Conservation (phyloP, 75 land plant genomes). For the Chamaecyparis obtusa region DNA sequence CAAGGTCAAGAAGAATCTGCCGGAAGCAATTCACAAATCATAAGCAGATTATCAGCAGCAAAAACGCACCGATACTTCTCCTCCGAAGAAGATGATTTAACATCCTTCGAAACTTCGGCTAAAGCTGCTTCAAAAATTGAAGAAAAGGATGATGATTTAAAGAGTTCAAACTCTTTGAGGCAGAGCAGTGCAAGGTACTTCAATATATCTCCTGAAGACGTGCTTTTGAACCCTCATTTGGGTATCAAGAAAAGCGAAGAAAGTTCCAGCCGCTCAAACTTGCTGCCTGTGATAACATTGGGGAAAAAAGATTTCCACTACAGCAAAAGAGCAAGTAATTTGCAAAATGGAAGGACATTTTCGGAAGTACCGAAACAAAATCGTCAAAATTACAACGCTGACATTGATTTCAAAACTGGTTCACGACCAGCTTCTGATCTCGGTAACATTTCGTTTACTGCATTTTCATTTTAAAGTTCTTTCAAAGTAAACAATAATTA, state of each 20-base stretch:
- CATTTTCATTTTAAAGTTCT: neutral
- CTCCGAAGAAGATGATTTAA: neutral
- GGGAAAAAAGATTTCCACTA: conserved; percentile 6
- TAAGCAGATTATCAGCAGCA: neutral
- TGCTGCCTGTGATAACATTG: conserved; percentile 4
- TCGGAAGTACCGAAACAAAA: conserved; percentile 1
- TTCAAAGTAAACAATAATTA: too few species aligned
- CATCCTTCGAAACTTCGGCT: neutral
- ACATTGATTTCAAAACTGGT: conserved; percentile 4
- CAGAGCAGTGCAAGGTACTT: conserved; percentile 13
- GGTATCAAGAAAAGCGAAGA: neutral
- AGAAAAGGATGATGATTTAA: neutral
- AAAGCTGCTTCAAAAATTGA: neutral
- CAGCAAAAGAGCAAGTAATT: neutral
- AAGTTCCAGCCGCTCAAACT: conserved; percentile 5
- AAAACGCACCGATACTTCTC: conserved; percentile 2
- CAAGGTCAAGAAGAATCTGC: conserved; percentile 12
- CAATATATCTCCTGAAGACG: neutral
- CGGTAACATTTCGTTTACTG: neutral
- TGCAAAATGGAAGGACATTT: conserved; percentile 3
- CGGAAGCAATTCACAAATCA: neutral
- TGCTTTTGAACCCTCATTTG: neutral
- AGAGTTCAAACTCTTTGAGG: neutral
- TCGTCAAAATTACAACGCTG: neutral
- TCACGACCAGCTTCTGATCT: neutral